Conservation (phyloP, 768 basidiomycete genomes). For the Russula compacta region DNA sequence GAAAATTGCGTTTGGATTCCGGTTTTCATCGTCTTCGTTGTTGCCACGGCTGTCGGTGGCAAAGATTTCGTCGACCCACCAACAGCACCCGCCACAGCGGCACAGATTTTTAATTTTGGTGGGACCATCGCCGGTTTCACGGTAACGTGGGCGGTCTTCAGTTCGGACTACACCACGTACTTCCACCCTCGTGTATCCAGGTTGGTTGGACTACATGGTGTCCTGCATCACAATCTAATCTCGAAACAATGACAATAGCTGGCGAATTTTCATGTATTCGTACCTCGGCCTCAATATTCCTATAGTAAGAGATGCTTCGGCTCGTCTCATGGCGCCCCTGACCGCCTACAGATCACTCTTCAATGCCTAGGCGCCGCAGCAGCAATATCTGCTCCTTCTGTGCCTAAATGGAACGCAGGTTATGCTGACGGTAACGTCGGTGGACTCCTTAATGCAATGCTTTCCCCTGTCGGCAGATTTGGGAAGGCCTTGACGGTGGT, state of each 20-base stretch:
- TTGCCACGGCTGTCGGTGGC: conserved; percentile 65
- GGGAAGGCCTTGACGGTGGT: conserved; percentile 66
- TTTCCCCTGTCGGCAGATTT: conserved; percentile 53
- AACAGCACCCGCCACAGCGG: conserved; percentile 43
- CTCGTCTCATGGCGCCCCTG: conserved; percentile 8
- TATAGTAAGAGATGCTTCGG: conserved; percentile 34
- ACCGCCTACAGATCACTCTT: conserved; percentile 27
- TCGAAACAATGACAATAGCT: conserved; percentile 28
- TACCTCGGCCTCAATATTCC: conserved; percentile 58
- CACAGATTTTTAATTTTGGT: conserved; percentile 51
- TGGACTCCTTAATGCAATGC: conserved; percentile 52
- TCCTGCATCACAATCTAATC: not conserved
- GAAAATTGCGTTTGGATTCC: conserved; percentile 72
- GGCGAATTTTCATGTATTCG: conserved; percentile 52
- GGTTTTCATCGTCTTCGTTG: conserved; percentile 57
- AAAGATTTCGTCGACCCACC: conserved; percentile 51
- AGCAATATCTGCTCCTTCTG: conserved; percentile 42
- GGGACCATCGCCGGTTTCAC: conserved; percentile 70
- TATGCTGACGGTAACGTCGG: conserved; percentile 50
- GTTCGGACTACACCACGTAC: conserved; percentile 71
- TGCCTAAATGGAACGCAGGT: conserved; percentile 47
- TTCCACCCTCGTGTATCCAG: conserved; percentile 49
- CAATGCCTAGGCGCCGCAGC: conserved; percentile 63
- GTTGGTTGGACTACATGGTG: conserved; percentile 26
- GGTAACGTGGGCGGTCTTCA: conserved; percentile 51